Percentiles rank a stretch among this genome's conserved stretches.
Conservation (phyloP, 2,329 filamentous ascomycete genomes). For the Calonectria pseudoturangicola region DNA sequence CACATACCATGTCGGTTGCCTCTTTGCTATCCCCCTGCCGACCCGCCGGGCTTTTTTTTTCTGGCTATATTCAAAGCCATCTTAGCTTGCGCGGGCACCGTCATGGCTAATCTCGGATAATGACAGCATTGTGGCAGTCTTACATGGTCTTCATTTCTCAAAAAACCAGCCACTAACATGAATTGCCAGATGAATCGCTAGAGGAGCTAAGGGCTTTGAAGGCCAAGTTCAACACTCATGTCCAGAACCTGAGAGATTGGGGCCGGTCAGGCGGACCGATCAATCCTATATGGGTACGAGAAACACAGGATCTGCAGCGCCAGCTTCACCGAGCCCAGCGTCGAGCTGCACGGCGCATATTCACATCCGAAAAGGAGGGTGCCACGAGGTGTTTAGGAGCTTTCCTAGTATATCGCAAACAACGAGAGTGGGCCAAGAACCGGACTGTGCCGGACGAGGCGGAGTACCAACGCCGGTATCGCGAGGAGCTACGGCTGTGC, state of each 20-base stretch:
- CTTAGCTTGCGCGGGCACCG: constrained; percentile 7
- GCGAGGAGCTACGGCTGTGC: constrained; percentile 71
- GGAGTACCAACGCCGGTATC: constrained; percentile 62
- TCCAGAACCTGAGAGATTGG: constrained; percentile 73
- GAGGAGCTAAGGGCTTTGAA: constrained; percentile 69
- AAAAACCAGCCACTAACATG: constrained; percentile 42
- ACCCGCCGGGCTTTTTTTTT: constrained; percentile 8
- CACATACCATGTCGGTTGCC: constrained; percentile 23
- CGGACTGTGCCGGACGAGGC: constrained; percentile 50
- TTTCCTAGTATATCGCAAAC: constrained; percentile 71
- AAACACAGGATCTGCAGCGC: constrained; percentile 68
- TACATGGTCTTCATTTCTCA: not conserved
- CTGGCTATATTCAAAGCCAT: constrained; percentile 6
- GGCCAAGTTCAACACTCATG: constrained; percentile 67
- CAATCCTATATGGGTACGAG: constrained; percentile 73
- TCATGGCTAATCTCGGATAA: constrained; percentile 35
- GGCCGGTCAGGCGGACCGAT: constrained; percentile 72
- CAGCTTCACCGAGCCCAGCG: constrained; percentile 76
- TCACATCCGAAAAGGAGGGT: constrained; percentile 69
- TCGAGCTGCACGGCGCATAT: constrained; percentile 74
- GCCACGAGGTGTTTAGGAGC: constrained; percentile 73
- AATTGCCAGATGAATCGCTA: constrained; percentile 69
- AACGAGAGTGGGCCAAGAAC: constrained; percentile 61
- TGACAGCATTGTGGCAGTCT: constrained; percentile 8
- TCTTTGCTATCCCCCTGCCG: not conserved